Base-by-base conservation (phyloP, 2,329 filamentous ascomycete species). In the Byssoonygena ceratinophila region DNA sequence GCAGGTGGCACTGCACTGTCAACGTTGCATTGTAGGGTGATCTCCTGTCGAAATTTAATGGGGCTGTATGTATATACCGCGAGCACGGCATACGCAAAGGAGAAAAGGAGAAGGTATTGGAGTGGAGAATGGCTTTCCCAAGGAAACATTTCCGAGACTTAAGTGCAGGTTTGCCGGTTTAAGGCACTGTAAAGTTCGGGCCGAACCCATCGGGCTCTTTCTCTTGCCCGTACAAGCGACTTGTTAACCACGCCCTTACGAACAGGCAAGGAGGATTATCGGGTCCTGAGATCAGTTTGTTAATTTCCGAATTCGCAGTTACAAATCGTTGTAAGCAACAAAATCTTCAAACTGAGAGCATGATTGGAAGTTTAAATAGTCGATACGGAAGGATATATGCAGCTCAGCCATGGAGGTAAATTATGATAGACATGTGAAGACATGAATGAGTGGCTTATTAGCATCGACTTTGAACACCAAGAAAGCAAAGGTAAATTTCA, bases 11-110 rank as follows among this genome's bases (percentile, higher is more conserved):
- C 23, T 36, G 44, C 18, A 18, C 16, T 25, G 23, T 23, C 29
- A 22, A 29, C 31, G 44, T 46, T 46, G 44, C 44, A 46, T 46
- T 46, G n/a, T 46, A 22, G n/a, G 43, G 27, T 45, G 43, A 32
- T 32, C 18, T 25, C n/a, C 34, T 34, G 4, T 37, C 14, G 2
- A 37, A 37, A 37, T 12, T 18, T 37, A n/a, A 37, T 16, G 5
- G 14, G 34, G 32, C 4, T 11, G 32, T 14, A 34, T 11, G 7
- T 34, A 34, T 11, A 4, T 37, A 6, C 18, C n/a, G n/a, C n/a
- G n/a, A n/a, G n/a, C n/a, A n/a, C n/a, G n/a, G 34, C 9, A 31
- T 20, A 31, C 27, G 8, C 9, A 18, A 18, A 31, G 43, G 27
- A 45, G n/a, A 11, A 20, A 32, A 3, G 14, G n/a, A 9, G 27